Conservation (phyloP, 2,329 filamentous ascomycete genomes). For the Aspergillus uvarum region DNA sequence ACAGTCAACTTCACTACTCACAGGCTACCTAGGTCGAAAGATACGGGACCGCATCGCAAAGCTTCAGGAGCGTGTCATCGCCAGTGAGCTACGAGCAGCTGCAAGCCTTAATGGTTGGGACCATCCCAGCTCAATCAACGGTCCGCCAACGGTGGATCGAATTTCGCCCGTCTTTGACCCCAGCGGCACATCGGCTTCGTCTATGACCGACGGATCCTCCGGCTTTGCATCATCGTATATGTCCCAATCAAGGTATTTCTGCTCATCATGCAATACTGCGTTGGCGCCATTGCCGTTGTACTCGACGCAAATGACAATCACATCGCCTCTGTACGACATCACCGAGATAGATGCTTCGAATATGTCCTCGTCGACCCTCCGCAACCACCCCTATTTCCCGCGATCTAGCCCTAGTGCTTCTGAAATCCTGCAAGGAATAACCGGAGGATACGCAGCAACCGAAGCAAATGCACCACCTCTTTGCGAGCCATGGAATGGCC, state of each 20-base stretch:
- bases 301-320: not conserved
- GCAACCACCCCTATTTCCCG: not conserved
- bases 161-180: slow-evolving; percentile 8
- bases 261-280: slow-evolving; percentile 8
- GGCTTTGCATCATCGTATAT: slow-evolving; percentile 5
- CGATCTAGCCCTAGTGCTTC: not conserved
- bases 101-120: slow-evolving; percentile 32
- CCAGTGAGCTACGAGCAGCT: slow-evolving; percentile 33
- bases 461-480: slow-evolving; percentile 3
- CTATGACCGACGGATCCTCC: not conserved
- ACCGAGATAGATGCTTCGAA: not conserved
- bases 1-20: not conserved
- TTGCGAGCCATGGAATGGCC: slow-evolving; percentile 4
- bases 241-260: slow-evolving; percentile 3
- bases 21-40: slow-evolving; percentile 27
- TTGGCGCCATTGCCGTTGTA: slow-evolving; percentile 1
- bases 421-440: slow-evolving; percentile 1
- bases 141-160: slow-evolving; percentile 7
- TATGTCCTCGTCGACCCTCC: not conserved
- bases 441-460: not conserved
- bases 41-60: slow-evolving; percentile 37
- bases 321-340: slow-evolving; percentile 6
- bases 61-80: slow-evolving; percentile 36
- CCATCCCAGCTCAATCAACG: slow-evolving; percentile 17
- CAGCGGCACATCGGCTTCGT: slow-evolving; percentile 1